phyloP scores from a whole-genome alignment of 495 filamentous ascomycete species.

The Penicillium atrosanguineum region DNA sequence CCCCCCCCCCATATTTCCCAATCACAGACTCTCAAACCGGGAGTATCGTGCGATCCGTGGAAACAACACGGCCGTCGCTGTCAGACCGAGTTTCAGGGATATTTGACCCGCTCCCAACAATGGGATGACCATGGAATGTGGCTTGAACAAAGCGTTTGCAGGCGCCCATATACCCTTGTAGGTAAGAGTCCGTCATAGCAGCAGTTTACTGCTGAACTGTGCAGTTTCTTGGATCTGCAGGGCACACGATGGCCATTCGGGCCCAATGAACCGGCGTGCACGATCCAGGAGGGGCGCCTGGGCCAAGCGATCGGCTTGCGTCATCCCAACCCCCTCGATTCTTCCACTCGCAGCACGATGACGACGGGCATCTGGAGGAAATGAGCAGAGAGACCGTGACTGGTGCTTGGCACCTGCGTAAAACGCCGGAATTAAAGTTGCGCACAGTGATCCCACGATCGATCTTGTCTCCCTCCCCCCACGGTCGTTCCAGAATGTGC shows the following conservation, averaged over 20 bases:
- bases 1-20: too few species aligned
- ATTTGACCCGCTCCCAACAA: conserved; percentile 1
- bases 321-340: conserved; percentile 10
- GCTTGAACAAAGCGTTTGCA: background rate
- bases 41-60: conserved; percentile 1
- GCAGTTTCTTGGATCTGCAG: conserved; percentile 7
- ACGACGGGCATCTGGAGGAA: conserved; percentile 13
- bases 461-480: conserved; percentile 25
- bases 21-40: background rate
- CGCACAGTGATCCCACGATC: conserved; percentile 8
- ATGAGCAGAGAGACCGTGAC: background rate
- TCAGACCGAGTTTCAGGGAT: conserved; percentile 11
- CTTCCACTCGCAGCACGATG: conserved; percentile 2
- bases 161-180: background rate
- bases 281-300: background rate
- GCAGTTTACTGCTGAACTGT: background rate
- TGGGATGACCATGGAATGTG: background rate
- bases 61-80: conserved; percentile 5
- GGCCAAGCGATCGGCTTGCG: conserved; percentile 26
- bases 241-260: conserved; percentile 1
- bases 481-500: conserved; percentile 12
- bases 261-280: conserved; percentile 11
- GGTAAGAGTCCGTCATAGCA: background rate
- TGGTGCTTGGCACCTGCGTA: background rate
- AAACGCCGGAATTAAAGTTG: conserved; percentile 24